Evolutionary conservation across 306 rosid genomes (phyloP).

Genomic region (Cucurbita ficifolia): DNA sequence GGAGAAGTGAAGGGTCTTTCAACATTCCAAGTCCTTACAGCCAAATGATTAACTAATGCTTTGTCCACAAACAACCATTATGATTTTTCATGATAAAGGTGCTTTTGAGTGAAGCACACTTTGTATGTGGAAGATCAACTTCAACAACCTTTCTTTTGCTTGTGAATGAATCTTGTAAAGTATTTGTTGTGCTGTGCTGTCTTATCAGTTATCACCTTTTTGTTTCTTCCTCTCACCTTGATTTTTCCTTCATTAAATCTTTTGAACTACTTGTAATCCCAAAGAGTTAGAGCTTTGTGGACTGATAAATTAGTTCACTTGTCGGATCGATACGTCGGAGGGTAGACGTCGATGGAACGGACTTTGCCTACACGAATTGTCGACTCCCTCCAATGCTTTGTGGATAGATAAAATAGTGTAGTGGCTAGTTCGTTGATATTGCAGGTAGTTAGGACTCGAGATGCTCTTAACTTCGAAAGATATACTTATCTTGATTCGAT

Average conservation of each 20-base stretch:
- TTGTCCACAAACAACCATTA: not conserved
- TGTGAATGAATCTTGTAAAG: not conserved
- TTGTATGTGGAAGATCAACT: not conserved
- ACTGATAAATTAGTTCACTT: not conserved
- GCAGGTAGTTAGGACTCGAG: not conserved
- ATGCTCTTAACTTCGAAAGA: not conserved
- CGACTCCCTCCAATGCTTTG: too few relatives aligned
- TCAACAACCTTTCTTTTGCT: conserved; percentile 1
- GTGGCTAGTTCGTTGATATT: not conserved
- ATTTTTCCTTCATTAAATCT: not conserved
- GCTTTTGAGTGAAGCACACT: conserved; percentile 1
- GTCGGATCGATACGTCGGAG: not conserved
- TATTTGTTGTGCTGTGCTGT: not conserved
- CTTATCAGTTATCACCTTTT: not conserved
- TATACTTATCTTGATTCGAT: not conserved
- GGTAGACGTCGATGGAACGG: too few relatives aligned
- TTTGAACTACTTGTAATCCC: not conserved
- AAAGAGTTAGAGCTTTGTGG: not conserved
- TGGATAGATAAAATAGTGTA: too few relatives aligned
- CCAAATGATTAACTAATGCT: not conserved
- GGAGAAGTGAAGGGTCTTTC: not conserved
- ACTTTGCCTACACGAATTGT: too few relatives aligned
- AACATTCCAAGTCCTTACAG: not conserved
- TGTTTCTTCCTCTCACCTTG: not conserved
- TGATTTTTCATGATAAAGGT: not conserved